Evolutionary conservation across 169 alveolate genomes (phyloP).

Genomic region (Besnoitia besnoiti): DNA sequence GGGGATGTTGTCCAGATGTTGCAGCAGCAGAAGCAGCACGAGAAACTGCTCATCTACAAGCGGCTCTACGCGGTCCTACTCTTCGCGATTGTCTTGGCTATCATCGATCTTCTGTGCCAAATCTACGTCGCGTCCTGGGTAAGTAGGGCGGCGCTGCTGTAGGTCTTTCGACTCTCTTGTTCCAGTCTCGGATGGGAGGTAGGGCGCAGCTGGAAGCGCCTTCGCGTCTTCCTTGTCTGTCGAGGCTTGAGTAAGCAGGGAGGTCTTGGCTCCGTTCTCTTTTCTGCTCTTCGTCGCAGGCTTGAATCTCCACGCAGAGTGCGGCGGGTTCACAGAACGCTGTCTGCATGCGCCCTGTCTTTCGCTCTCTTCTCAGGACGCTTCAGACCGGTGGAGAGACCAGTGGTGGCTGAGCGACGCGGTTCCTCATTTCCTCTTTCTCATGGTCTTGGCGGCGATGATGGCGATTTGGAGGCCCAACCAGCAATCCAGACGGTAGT

Average conservation of each 20-base stretch:
- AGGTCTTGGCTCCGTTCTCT: too few relatives aligned
- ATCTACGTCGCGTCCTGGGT: constrained; percentile 26
- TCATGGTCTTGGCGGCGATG: constrained; percentile 8
- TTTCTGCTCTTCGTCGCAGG: too few relatives aligned
- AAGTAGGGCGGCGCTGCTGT: too few relatives aligned
- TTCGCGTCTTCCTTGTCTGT: too few relatives aligned
- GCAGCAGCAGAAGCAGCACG: constrained; percentile 37
- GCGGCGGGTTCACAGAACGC: not conserved
- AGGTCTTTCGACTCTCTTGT: too few relatives aligned
- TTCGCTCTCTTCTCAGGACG: not conserved
- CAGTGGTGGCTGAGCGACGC: constrained; percentile 39
- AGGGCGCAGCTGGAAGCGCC: too few relatives aligned
- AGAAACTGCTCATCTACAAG: constrained; percentile 36
- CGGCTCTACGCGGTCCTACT: constrained; percentile 31
- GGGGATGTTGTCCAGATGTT: constrained; percentile 10
- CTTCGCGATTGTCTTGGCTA: not conserved
- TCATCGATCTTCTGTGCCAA: constrained; percentile 1
- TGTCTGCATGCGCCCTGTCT: not conserved
- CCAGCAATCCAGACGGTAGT: constrained; percentile 33
- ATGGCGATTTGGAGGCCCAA: constrained; percentile 41
- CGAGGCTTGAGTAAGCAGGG: too few relatives aligned
- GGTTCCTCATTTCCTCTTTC: not conserved
- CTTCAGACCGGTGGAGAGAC: constrained; percentile 20
- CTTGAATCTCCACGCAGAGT: too few relatives aligned
- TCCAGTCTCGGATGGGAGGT: too few relatives aligned